Base-by-base conservation (phyloP, 805 yeast species). In the Candida ponderosae region DNA sequence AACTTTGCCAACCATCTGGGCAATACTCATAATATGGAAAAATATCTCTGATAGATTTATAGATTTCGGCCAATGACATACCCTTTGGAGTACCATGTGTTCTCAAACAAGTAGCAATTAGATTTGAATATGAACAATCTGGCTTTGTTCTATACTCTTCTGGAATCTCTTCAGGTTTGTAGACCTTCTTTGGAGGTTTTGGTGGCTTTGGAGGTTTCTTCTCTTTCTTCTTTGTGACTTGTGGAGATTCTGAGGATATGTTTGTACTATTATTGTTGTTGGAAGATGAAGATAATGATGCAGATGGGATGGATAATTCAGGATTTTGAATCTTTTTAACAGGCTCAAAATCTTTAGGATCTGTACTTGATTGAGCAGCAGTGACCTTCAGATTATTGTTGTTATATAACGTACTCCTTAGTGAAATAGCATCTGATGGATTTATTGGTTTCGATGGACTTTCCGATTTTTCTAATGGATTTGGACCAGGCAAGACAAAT, bases 1-100 rank as follows among this genome's bases (percentile, higher is more conserved):
- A 78, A 53, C 85, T 81, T 62, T 93, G 98, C 98, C 98, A 93
- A 3, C 97, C 97, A 57, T 88, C 95, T 0, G 95, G 90, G 51
- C 97, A 89, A 60, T 86, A 90, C 50, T 80, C 74, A 62, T 86
- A 93, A 63, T 85, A 93, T 3, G 97, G 97, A 59, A 82, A 90
- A 11, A 84, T 59, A 32, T 85, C 94, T 57, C 84, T 83, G 34
- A 93, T 88, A 1, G 87, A 85, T 37, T 81, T 82, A 59, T 87
- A 82, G 33, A 93, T 86, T 44, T 89, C 97, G 0, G 88, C 78
- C 31, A 83, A 62, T 2, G 89, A 77, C 76, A 87, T 75, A 19
- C 96, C 96, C 34, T 76, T 69, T 23, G 73, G 76, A 0, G 79
- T 73, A 0, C 82, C 74, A 44, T 72, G 73, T 30, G 79, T 74